Percentiles rank a stretch among this genome's conserved stretches.
These are phyloP conservation scores for Rhynchosporium secalis DNA, from an alignment of 2,329 filamentous ascomycete species.

Conservation along the genomic window DNA sequence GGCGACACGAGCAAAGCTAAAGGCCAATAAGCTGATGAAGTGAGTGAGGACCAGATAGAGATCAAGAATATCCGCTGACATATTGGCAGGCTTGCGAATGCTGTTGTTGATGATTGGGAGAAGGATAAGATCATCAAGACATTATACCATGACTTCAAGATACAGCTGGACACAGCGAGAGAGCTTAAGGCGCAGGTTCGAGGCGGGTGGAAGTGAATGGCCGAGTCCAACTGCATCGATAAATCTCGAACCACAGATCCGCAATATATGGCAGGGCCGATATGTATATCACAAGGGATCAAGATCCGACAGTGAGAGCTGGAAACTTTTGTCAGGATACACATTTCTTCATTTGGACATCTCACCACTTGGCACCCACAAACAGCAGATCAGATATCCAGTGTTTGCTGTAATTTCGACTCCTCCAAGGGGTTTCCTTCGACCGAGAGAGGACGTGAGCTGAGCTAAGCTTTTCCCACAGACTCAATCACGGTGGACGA, in stretches of 20 bases:
- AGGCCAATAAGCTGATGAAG: constrained; percentile 56
- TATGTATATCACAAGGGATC: background rate
- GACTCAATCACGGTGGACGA: too few species aligned
- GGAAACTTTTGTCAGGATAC: background rate
- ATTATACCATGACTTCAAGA: constrained; percentile 68
- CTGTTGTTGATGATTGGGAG: constrained; percentile 66
- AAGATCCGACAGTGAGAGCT: background rate
- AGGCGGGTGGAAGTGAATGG: constrained; percentile 21
- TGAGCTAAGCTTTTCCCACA: too few species aligned
- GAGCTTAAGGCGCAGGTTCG: constrained; percentile 18
- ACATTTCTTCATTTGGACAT: background rate
- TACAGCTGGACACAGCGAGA: constrained; percentile 52
- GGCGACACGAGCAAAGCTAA: constrained; percentile 61
- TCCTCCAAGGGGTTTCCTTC: too few species aligned
- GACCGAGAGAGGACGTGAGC: too few species aligned
- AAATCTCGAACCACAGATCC: background rate
- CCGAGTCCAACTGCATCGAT: background rate
- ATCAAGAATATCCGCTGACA: background rate
- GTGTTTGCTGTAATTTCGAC: too few species aligned
- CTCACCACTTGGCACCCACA: background rate
- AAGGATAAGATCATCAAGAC: constrained; percentile 56
- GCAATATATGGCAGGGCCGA: background rate
- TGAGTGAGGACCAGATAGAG: constrained; percentile 36
- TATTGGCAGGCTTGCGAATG: constrained; percentile 48
- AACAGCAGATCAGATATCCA: too few species aligned